These are phyloP conservation scores for Alternaria conjuncta DNA, from an alignment of 2,329 filamentous ascomycete species.

Conservation along the genomic window DNA sequence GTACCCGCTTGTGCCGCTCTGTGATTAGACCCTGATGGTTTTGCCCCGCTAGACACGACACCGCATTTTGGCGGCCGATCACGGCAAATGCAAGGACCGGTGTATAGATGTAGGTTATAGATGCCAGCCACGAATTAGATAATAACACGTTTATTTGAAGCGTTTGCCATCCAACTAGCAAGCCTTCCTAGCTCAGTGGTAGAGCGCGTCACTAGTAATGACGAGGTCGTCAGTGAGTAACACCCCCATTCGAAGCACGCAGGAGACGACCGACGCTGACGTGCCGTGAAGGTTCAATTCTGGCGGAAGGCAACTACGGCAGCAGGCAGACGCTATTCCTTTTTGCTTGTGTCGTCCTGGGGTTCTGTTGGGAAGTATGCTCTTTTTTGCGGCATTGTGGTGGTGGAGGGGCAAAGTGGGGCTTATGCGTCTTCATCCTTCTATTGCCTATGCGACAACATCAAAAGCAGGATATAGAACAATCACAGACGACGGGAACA, in stretches of 20 bases:
- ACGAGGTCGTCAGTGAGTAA: constrained; percentile 41
- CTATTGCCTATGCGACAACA: not conserved
- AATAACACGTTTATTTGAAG: not conserved
- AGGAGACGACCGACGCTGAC: not conserved
- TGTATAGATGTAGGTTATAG: not conserved
- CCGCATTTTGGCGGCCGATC: not conserved
- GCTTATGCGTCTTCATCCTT: not conserved
- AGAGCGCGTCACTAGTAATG: constrained; percentile 51
- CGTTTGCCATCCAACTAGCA: not conserved
- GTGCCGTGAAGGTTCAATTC: constrained; percentile 36
- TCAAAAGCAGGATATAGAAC: not conserved
- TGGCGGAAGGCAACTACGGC: constrained; percentile 41
- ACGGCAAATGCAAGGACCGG: not conserved
- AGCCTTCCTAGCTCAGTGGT: constrained; percentile 47
- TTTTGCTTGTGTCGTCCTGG: not conserved
- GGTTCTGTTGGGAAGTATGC: not conserved
- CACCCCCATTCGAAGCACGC: not conserved
- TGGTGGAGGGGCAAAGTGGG: not conserved
- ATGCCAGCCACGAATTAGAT: not conserved
- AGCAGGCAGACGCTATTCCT: constrained; percentile 23
- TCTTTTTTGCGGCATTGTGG: not conserved
- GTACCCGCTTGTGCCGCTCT: not conserved
- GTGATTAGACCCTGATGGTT: not conserved
- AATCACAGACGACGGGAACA: not conserved
- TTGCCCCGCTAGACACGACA: not conserved